Conservation (phyloP, 2,329 filamentous ascomycete genomes). For the Fusarium piperis region DNA sequence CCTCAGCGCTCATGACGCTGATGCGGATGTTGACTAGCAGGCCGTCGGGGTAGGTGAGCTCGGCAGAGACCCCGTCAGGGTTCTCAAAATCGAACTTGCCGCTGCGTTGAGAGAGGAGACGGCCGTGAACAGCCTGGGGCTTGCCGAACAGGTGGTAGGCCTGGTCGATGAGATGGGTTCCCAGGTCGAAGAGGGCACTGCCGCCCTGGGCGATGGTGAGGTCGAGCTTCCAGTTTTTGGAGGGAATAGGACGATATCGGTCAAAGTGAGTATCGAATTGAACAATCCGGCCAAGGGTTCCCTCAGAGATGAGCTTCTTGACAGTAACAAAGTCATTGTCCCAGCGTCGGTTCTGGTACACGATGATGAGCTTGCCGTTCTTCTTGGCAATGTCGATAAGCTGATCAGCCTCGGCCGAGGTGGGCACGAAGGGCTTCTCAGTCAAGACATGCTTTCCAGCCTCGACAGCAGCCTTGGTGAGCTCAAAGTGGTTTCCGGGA, state of each 20-base stretch:
- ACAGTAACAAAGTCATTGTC: slow-evolving; percentile 81
- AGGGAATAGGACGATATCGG: slow-evolving; percentile 70
- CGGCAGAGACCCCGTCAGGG: slow-evolving; percentile 68
- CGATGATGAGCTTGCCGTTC: slow-evolving; percentile 64
- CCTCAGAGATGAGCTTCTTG: slow-evolving; percentile 67
- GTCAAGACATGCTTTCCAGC: slow-evolving; percentile 81
- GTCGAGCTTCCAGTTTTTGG: slow-evolving; percentile 72
- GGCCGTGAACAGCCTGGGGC: slow-evolving; percentile 73
- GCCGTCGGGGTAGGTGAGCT: slow-evolving; percentile 72
- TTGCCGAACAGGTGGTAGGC: slow-evolving; percentile 75
- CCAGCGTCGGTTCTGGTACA: slow-evolving; percentile 83
- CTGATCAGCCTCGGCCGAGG: slow-evolving; percentile 71
- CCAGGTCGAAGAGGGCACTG: slow-evolving; percentile 77
- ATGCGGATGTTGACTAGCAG: slow-evolving; percentile 76
- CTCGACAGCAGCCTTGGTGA: slow-evolving; percentile 72
- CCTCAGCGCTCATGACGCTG: slow-evolving; percentile 74
- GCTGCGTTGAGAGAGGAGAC: slow-evolving; percentile 72
- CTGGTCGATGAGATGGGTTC: slow-evolving; percentile 81
- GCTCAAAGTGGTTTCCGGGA: slow-evolving; percentile 74
- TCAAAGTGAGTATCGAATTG: slow-evolving; percentile 87
- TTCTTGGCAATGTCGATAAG: slow-evolving; percentile 66
- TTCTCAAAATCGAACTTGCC: slow-evolving; percentile 57
- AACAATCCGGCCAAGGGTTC: slow-evolving; percentile 73
- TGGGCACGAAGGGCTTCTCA: slow-evolving; percentile 86
- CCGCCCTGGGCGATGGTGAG: slow-evolving; percentile 69